Percentiles rank a stretch among this genome's conserved stretches.
Evolutionary conservation across 1,139 yeast species (phyloP).

Genomic region (Hemisphaericaspora subhashii): DNA sequence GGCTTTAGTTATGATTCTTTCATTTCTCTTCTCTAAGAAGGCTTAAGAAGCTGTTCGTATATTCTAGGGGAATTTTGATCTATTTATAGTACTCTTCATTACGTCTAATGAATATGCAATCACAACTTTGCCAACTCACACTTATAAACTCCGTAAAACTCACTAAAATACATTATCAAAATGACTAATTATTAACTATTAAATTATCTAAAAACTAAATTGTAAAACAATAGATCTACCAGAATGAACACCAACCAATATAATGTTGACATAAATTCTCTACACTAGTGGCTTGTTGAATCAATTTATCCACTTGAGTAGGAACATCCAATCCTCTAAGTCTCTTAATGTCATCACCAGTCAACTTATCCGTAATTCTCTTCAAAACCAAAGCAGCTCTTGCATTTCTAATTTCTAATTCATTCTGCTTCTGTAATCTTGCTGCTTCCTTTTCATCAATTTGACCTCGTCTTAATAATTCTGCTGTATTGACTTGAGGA

Average conservation of each 20-base stretch:
- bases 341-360: slow-evolving; percentile 89
- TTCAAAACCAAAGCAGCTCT: slow-evolving; percentile 89
- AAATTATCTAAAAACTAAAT: background rate
- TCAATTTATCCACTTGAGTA: slow-evolving; percentile 88
- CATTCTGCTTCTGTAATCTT: slow-evolving; percentile 69
- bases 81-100: no score
- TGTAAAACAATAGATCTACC: slow-evolving; percentile 45
- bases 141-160: no score
- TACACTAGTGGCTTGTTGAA: slow-evolving; percentile 94
- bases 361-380: slow-evolving; percentile 87
- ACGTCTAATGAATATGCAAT: no score
- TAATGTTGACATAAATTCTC: slow-evolving; percentile 96
- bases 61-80: no score
- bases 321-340: slow-evolving; percentile 73
- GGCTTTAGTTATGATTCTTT: no score
- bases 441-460: slow-evolving; percentile 77
- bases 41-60: no score
- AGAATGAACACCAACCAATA: slow-evolving; percentile 98
- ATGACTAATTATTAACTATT: background rate
- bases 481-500: slow-evolving; percentile 66
- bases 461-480: slow-evolving; percentile 68
- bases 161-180: background rate
- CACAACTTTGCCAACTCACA: no score
- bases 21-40: no score
- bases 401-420: slow-evolving; percentile 79